Evolutionary conservation across 257 asterid genomes (phyloP), one percentile per base, ranked within the genome.

Genomic region (Datura wrightii): DNA sequence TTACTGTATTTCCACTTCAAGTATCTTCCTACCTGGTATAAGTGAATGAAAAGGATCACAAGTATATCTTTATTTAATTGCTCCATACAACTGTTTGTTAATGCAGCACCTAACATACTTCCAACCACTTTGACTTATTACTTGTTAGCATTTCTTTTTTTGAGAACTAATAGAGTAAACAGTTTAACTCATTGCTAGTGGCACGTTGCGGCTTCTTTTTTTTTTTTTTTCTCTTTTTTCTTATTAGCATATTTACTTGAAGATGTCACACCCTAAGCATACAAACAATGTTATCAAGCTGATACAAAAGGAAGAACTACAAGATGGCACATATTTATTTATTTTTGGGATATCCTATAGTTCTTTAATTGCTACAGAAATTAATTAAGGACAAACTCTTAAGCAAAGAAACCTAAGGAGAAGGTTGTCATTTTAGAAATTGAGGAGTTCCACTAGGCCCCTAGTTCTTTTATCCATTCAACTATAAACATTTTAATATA

Each of bases 291-390:
- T 52, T 52, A 76, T 31, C 63, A 31, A 31, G 62, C 42, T 19
- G 82, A 52, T 50, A 50, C 60, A 53, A 76, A 74, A 48, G 59
- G 42, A 76, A 52, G 62, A 76, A 76, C 62, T 24, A 63, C 82
- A 76, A 76, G 16, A 46, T 31, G 18, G 15, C 46, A 6, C 82
- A 50, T 15, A 46, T 31, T 76, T 50, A 76, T 50, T 76, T 13
- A 76, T 50, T 76, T 71, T 76, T 76, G 42, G 81, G 11, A 37
- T 31, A 76, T 50, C 62, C 46, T 76, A 7, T 11, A 34, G 60
- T 76, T 54, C 60, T 76, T 50, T 13, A 24, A 48, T 76, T 76
- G 3, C 48, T 52, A 50, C 31, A 76, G 52, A 50, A 76, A 76
- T 31, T 2, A 52, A 50, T 52, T 41, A 52, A 48, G 81, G 81